Percentiles rank a stretch among this genome's conserved stretches.
These are phyloP conservation scores for Nakazawaea anatomiae DNA, from an alignment of 805 yeast genomes.

Conservation along the genomic window DNA sequence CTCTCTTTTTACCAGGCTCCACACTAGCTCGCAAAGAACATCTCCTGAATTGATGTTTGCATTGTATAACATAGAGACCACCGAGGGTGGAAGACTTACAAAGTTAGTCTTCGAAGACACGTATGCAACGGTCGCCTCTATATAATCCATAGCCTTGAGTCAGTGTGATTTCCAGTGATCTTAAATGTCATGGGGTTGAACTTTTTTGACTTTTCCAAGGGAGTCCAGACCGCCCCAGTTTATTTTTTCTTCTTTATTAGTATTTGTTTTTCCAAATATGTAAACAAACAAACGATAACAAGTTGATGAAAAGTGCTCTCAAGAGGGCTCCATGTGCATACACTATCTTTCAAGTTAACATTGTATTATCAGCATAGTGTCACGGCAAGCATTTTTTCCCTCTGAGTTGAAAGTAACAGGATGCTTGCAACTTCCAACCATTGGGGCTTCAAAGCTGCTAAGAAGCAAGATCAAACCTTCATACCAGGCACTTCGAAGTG, in stretches of 20 bases:
- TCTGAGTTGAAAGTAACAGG: neutral
- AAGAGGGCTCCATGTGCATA: neutral
- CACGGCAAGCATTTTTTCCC: no score
- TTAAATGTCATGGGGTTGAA: no score
- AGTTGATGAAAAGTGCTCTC: neutral
- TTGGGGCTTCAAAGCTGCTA: constrained; percentile 12
- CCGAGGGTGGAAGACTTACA: constrained; percentile 28
- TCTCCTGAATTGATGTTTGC: constrained; percentile 33
- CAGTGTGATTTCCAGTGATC: neutral
- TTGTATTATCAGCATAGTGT: no score
- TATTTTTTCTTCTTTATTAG: neutral
- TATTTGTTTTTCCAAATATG: neutral
- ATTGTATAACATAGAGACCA: constrained; percentile 30
- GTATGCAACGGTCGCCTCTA: constrained; percentile 17
- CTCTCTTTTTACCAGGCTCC: constrained; percentile 10
- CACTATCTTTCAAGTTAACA: neutral
- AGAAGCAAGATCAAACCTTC: constrained; percentile 14
- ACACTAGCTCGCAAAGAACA: constrained; percentile 28
- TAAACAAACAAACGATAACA: neutral
- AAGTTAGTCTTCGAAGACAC: constrained; percentile 25
- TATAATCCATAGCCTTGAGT: constrained; percentile 14
- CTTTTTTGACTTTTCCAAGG: no score
- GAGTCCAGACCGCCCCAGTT: neutral
- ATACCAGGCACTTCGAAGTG: constrained; percentile 50
- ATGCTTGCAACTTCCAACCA: constrained; percentile 2